Conservation (phyloP, 139 green algal genomes). For the Micractinium sp. region DNA sequence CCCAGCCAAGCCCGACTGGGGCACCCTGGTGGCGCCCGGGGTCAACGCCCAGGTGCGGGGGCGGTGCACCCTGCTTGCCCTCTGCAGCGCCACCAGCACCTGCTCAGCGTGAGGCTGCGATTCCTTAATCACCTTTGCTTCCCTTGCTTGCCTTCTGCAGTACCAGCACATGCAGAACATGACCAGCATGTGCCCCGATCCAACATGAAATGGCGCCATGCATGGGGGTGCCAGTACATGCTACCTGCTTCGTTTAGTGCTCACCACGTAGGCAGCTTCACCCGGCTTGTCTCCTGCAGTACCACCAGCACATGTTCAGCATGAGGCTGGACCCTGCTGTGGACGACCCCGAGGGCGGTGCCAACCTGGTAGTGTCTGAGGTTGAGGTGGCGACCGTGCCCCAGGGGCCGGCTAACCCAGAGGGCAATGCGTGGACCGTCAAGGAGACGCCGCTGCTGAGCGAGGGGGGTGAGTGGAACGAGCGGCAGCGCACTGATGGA, state of each 20-base stretch:
- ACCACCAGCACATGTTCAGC: slow-evolving; percentile 90
- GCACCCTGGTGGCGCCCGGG: slow-evolving; percentile 71
- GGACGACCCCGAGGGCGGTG: slow-evolving; percentile 73
- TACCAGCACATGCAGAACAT: neutral
- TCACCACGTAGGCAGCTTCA: no score
- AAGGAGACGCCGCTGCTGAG: slow-evolving; percentile 61
- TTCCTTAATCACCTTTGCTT: no score
- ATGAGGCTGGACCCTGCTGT: slow-evolving; percentile 80
- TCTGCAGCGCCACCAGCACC: no score
- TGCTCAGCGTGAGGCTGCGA: no score
- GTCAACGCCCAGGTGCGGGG: slow-evolving; percentile 64
- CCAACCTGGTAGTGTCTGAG: slow-evolving; percentile 64
- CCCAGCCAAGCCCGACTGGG: slow-evolving; percentile 50
- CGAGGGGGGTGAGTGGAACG: neutral
- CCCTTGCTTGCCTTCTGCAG: slow-evolving; percentile 13
- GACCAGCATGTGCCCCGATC: no score
- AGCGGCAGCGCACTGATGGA: neutral
- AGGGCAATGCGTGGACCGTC: slow-evolving; percentile 68
- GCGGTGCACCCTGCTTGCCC: no score
- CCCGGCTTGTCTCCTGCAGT: no score
- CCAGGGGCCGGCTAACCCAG: neutral
- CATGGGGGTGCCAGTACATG: no score
- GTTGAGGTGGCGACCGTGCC: slow-evolving; percentile 18
- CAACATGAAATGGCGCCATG: no score
- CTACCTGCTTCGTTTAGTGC: no score